phyloP scores from a whole-genome alignment of 306 rosid genomes.

The Vigna unguiculata region DNA sequence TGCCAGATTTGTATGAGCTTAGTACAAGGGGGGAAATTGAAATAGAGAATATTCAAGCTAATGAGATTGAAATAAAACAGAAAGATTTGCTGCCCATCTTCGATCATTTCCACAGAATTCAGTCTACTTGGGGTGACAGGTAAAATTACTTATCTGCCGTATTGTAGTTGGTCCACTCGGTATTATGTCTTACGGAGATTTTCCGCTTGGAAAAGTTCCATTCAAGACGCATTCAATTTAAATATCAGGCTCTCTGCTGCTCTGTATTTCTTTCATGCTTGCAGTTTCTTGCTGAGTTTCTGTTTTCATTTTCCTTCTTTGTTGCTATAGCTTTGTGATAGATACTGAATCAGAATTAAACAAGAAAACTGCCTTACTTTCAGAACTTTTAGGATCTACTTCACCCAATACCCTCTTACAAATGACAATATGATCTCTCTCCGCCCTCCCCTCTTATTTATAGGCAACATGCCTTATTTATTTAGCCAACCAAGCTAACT shows the following conservation, averaged over 20 bases:
- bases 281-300: constrained; percentile 32
- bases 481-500: not conserved
- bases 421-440: not conserved
- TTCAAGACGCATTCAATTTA: constrained; percentile 38
- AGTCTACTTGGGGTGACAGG: constrained; percentile 82
- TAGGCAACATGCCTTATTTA: not conserved
- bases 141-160: constrained; percentile 43
- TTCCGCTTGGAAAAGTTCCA: constrained; percentile 5
- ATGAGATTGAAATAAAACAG: constrained; percentile 80
- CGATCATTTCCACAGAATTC: constrained; percentile 72
- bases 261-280: constrained; percentile 22
- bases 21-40: constrained; percentile 73
- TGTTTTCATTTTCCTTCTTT: constrained; percentile 24
- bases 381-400: constrained; percentile 8
- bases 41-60: constrained; percentile 71
- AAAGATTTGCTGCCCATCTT: constrained; percentile 86
- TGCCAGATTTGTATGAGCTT: constrained; percentile 48
- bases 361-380: not conserved
- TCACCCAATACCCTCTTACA: not conserved
- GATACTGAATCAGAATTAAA: constrained; percentile 4
- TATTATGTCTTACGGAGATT: constrained; percentile 3
- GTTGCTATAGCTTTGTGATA: constrained; percentile 12
- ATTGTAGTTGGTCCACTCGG: constrained; percentile 14
- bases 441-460: not conserved
- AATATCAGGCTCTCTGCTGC: constrained; percentile 31